Evolutionary conservation across 148 eudicot species (phyloP).

Genomic region (Chenopodium album): DNA sequence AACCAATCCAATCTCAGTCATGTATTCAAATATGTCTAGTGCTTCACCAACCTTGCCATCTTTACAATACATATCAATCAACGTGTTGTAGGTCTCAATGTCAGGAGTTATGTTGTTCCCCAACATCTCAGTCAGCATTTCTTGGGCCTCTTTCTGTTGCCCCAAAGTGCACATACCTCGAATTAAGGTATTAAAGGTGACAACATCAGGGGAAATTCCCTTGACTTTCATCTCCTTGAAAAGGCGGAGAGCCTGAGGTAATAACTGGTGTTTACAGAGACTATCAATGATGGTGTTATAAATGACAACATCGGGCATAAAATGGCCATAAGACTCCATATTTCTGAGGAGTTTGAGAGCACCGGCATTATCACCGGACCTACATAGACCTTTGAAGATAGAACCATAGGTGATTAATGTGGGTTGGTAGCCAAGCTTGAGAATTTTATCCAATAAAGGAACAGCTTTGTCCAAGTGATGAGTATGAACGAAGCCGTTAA

Average conservation of each 20-base stretch:
- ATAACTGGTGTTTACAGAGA: constrained; percentile 3
- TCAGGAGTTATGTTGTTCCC: no score
- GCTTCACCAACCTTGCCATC: no score
- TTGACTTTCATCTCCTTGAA: constrained; percentile 11
- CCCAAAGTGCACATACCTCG: not conserved
- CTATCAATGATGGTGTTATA: not conserved
- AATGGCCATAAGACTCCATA: not conserved
- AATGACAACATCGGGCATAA: not conserved
- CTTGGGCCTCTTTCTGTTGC: no score
- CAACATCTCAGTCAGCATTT: no score
- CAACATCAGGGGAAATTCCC: not conserved
- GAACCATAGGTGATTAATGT: not conserved
- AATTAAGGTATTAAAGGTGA: not conserved
- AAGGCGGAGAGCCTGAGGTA: not conserved
- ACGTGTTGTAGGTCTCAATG: no score
- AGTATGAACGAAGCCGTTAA: not conserved
- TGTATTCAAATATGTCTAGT: no score
- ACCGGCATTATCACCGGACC: not conserved
- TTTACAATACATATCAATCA: no score
- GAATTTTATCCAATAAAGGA: no score
- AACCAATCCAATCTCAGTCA: no score
- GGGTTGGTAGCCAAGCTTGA: not conserved
- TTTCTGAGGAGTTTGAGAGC: not conserved
- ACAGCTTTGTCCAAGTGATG: no score
- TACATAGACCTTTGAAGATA: not conserved